Base-by-base conservation (phyloP, 108 stramenopile genomes). In the Pseudonitzschia multiseries region DNA sequence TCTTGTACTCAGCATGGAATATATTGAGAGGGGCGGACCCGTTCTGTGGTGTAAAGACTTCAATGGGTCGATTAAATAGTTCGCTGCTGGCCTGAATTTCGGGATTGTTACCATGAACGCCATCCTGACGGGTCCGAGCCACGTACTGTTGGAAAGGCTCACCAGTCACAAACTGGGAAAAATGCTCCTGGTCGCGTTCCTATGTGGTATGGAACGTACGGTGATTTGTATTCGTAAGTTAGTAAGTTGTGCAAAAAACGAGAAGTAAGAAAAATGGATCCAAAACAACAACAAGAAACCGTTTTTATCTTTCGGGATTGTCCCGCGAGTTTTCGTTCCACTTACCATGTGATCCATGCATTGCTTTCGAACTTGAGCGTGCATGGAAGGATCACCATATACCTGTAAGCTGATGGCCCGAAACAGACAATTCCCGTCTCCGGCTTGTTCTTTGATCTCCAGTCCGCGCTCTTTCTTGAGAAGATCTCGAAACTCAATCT, bases 351-450 rank as follows among this genome's bases (percentile, higher is more conserved):
- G 97, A 74, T 97, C 96, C 70, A 96, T 74, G 72, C 93, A 93
- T n/a, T 77, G 79, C 32, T 78, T 71, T 4, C 98, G 93, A 21
- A 97, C 91, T 50, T 90, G 71, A 17, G 27, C 59, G 74, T 99
- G 97, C 86, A 88, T 92, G 6, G 70, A 73, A 17, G 90, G 81
- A 64, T 92, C 92, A 15, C 98, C 97, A 78, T 99, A 99, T 0
- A 99, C 90, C 83, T 99, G 98, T 56, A 98, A 82, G 42, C 91
- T 79, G 12, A 98, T 88, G 46, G 97, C 88, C 5, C 98, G 91
- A 75, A 99, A 99, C 56, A 99, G 73, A 73, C 98, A 98, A 70
- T 99, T 99, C 1, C 98, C 98, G 77, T 99, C 98, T 20, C 96
- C 96, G 43, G 84, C 88, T 79, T 90, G 88, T 64, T 80, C 78